These are phyloP conservation scores for Diatrype stigma DNA, from an alignment of 2,329 filamentous ascomycete genomes.

Conservation along the genomic window DNA sequence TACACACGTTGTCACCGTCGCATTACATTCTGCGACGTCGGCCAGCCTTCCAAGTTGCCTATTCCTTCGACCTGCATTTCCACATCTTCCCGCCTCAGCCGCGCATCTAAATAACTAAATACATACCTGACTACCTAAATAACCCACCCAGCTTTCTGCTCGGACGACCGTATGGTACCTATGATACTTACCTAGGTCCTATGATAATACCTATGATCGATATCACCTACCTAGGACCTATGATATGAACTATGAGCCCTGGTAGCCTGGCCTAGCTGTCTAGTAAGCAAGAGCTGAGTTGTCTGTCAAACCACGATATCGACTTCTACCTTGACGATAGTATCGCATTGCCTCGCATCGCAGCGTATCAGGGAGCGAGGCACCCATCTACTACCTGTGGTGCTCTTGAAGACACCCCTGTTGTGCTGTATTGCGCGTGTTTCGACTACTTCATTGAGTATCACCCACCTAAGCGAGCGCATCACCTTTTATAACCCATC, in stretches of 20 bases:
- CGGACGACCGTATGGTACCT: no score
- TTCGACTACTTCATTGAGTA: conserved; percentile 10
- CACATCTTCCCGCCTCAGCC: background rate
- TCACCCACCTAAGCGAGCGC: conserved; percentile 13
- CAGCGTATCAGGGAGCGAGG: background rate
- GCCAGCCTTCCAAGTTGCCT: background rate
- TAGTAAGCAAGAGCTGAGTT: no score
- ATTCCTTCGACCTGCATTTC: background rate
- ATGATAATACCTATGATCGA: no score
- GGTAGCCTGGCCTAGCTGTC: no score
- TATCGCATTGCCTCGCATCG: no score
- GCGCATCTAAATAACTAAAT: background rate
- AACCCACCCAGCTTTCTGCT: no score
- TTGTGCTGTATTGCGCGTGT: conserved; percentile 4
- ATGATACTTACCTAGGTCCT: no score
- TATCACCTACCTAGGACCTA: no score
- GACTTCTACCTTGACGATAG: no score
- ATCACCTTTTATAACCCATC: conserved; percentile 3
- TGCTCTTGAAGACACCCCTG: conserved; percentile 8
- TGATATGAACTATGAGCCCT: no score
- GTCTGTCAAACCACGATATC: no score
- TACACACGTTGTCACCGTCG: background rate
- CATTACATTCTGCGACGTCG: background rate
- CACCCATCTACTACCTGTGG: background rate
- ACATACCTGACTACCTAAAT: background rate